Percentiles rank a stretch among this genome's conserved stretches.
phyloP scores from a whole-genome alignment of 768 basidiomycete genomes.

The Albatrellus ellisii region DNA sequence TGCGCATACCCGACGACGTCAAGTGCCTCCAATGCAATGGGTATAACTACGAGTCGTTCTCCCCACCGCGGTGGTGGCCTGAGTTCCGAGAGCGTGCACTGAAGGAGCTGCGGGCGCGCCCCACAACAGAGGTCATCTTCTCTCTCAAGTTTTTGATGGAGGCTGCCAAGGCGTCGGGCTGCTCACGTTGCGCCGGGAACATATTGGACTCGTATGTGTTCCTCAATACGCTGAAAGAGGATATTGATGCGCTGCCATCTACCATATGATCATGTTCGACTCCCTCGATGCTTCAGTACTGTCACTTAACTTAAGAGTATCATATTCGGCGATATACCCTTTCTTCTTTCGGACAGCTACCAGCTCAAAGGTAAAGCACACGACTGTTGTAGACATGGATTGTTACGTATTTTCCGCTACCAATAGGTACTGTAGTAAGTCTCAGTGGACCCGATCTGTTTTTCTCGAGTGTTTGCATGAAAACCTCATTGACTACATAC shows the following conservation, averaged over 20 bases:
- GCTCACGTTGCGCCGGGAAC: conserved; percentile 52
- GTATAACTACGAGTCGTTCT: conserved; percentile 27
- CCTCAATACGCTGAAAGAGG: conserved; percentile 37
- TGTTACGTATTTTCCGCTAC: too few species aligned
- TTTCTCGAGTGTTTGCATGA: too few species aligned
- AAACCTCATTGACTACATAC: too few species aligned
- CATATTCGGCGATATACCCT: too few species aligned
- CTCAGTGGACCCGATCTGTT: too few species aligned
- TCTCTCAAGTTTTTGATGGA: conserved; percentile 43
- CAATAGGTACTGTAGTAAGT: too few species aligned
- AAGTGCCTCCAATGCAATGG: conserved; percentile 64
- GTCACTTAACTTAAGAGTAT: too few species aligned
- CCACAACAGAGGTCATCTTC: conserved; percentile 48
- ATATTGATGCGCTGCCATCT: conserved; percentile 39
- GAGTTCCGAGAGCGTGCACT: conserved; percentile 44
- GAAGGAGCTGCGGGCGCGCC: conserved; percentile 42
- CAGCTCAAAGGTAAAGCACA: too few species aligned
- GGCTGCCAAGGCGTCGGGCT: conserved; percentile 36
- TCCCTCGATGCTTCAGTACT: too few species aligned
- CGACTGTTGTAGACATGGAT: too few species aligned
- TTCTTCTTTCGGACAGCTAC: too few species aligned
- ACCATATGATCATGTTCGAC: conserved; percentile 23
- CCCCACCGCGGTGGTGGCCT: conserved; percentile 57
- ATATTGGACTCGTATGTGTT: conserved; percentile 49
- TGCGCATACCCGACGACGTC: conserved; percentile 33